Conservation (phyloP, 2,329 filamentous ascomycete species). For the Cytospora leucostoma region DNA sequence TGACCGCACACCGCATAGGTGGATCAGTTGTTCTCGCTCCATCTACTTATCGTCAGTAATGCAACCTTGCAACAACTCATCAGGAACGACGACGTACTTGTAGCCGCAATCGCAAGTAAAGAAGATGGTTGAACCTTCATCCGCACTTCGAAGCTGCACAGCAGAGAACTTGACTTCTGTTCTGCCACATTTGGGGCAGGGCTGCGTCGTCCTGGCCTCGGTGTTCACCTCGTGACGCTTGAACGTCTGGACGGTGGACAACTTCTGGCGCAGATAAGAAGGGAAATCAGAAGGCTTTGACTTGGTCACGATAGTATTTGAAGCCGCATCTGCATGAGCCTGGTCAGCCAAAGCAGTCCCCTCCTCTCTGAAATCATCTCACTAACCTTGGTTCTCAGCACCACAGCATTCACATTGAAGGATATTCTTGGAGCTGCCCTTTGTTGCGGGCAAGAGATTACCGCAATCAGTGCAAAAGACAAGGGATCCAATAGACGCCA, state of each 20-base stretch:
- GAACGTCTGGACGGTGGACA: conserved; percentile 82
- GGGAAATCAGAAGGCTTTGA: conserved; percentile 93
- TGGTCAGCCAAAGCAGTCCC: conserved; percentile 1
- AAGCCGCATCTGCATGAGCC: conserved; percentile 62
- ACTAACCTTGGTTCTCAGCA: conserved; percentile 76
- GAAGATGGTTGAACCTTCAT: conserved; percentile 93
- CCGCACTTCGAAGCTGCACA: conserved; percentile 84
- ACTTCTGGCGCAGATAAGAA: conserved; percentile 82
- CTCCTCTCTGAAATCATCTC: not conserved
- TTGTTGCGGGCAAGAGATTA: conserved; percentile 80
- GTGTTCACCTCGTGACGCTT: conserved; percentile 76
- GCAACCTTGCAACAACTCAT: conserved; percentile 23
- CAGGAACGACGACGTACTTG: conserved; percentile 59
- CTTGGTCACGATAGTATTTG: conserved; percentile 74
- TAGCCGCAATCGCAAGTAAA: conserved; percentile 85
- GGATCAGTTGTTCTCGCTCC: conserved; percentile 62
- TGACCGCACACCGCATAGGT: not conserved
- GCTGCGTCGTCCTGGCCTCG: conserved; percentile 66
- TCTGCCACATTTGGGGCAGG: conserved; percentile 78
- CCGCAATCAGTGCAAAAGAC: conserved; percentile 94
- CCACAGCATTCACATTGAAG: conserved; percentile 86
- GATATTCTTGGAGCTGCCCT: conserved; percentile 72
- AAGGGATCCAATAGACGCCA: conserved; percentile 88
- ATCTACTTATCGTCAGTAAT: conserved; percentile 40
- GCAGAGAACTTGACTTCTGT: conserved; percentile 83